Evolutionary conservation across 768 basidiomycete species (phyloP).

Genomic region (Pleurotus tuoliensis): DNA sequence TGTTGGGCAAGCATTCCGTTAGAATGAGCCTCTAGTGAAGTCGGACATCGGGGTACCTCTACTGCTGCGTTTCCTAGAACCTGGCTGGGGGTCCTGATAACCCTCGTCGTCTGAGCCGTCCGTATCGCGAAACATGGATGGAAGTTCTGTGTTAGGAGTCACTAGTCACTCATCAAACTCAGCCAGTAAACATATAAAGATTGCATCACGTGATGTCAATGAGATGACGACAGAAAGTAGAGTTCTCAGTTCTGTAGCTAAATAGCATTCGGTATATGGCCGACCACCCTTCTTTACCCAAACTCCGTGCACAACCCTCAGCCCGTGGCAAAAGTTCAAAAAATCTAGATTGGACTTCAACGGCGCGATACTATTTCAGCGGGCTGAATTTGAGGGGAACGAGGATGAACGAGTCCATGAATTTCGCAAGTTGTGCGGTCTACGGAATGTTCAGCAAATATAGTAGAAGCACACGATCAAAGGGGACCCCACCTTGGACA

Average conservation of each 20-base stretch:
- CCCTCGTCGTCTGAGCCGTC: conserved; percentile 59
- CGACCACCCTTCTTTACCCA: background rate
- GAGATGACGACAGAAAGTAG: background rate
- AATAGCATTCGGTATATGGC: background rate
- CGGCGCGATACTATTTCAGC: conserved; percentile 54
- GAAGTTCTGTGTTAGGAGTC: conserved; percentile 12
- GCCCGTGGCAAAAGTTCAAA: no score
- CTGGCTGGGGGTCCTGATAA: conserved; percentile 35
- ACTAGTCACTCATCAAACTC: conserved; percentile 11
- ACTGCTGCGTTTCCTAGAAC: conserved; percentile 58
- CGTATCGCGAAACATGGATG: conserved; percentile 40
- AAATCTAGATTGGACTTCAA: no score
- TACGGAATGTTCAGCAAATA: conserved; percentile 27
- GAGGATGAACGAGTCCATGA: conserved; percentile 87
- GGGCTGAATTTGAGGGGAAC: conserved; percentile 80
- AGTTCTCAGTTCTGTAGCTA: no score
- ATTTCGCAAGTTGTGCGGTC: conserved; percentile 84
- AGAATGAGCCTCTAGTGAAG: no score
- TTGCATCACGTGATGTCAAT: background rate
- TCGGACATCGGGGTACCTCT: conserved; percentile 36
- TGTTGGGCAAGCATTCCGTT: conserved; percentile 20
- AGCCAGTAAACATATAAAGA: conserved; percentile 20
- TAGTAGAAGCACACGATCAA: conserved; percentile 2
- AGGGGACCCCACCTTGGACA: conserved; percentile 68
- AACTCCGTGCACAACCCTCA: background rate